Evolutionary conservation across 768 basidiomycete species (phyloP), one percentile per base, ranked within the genome.

Genomic region (Cyathus striatus): DNA sequence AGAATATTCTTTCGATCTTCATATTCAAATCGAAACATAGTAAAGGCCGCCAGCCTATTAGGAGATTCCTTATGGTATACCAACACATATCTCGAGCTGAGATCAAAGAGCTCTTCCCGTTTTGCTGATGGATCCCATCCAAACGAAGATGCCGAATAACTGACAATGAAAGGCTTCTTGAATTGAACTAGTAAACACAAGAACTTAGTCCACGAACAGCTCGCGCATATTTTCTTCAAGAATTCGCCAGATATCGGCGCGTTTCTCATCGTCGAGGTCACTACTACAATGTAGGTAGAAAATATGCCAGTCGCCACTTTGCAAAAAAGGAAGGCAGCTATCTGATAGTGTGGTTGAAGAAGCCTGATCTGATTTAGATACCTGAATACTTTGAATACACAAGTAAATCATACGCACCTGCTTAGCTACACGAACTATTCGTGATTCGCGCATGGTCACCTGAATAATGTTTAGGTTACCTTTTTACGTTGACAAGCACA

Each of bases 11-110:
- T 69, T 4, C 64, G 66, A 6, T 77, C 69, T 49, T 91, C 90
- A 22, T 64, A 55, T 43, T 90, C 88, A 46, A 91, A 91, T 1
- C 88, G 78, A 56, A 90, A 90, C 63, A 79, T 78, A 13, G 70
- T 51, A 46, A 68, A 79, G 1, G 69, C 75, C 23, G 65, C 47
- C 20, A 72, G 27, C 3, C 13, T 35, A 12, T 44, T 49, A 40
- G 50, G 49, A 23, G 27, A 46, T 10, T 36, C 35, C 20, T 18
- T 9, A 13, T 52, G 44, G 18, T 53, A 54, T 26, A 73, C 65
- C 18, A 86, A 45, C 42, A 88, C 55, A 56, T 82, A 87, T 16
- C 88, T 78, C 35, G 83, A 80, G 23, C 68, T 56, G 2, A 53
- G 35, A 53, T 82, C 53, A 51, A 87, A 89, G 25, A 88, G 57